Evolutionary conservation across 106 monocot genomes (phyloP).

Genomic region (Acanthochlamys bracteata): DNA sequence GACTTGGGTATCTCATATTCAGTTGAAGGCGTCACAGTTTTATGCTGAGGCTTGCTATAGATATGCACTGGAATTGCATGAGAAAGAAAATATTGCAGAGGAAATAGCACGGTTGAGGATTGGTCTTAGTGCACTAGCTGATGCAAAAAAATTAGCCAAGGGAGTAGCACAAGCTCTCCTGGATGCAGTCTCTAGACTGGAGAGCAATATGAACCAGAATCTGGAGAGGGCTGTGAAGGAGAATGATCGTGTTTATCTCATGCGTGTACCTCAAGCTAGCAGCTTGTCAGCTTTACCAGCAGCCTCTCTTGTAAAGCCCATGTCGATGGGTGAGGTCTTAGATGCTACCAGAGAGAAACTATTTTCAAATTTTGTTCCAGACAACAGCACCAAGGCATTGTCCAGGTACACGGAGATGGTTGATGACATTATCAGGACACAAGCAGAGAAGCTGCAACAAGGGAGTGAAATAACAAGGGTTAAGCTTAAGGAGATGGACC

Average conservation of each 20-base stretch:
- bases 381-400: conserved; percentile 40
- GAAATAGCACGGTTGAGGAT: conserved; percentile 49
- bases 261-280: conserved; percentile 34
- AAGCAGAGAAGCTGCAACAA: conserved; percentile 59
- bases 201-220: conserved; percentile 31
- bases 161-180: conserved; percentile 41
- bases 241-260: conserved; percentile 52
- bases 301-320: conserved; percentile 46
- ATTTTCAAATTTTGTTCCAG: conserved; percentile 42
- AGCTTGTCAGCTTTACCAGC: conserved; percentile 31
- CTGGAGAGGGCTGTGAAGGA: conserved; percentile 48
- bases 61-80: conserved; percentile 36
- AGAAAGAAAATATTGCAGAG: conserved; percentile 49
- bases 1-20: conserved; percentile 47
- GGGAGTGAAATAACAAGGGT: conserved; percentile 54
- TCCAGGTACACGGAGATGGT: conserved; percentile 63
- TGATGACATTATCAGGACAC: conserved; percentile 38
- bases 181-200: conserved; percentile 38
- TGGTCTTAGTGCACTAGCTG: conserved; percentile 26
- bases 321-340: conserved; percentile 28
- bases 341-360: conserved; percentile 49
- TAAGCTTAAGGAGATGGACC: conserved; percentile 57
- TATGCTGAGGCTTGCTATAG: conserved; percentile 57
- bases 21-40: conserved; percentile 55
- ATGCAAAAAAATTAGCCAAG: conserved; percentile 40